Evolutionary conservation across 768 basidiomycete genomes (phyloP).

Genomic region (Rhodotorula diobovata): DNA sequence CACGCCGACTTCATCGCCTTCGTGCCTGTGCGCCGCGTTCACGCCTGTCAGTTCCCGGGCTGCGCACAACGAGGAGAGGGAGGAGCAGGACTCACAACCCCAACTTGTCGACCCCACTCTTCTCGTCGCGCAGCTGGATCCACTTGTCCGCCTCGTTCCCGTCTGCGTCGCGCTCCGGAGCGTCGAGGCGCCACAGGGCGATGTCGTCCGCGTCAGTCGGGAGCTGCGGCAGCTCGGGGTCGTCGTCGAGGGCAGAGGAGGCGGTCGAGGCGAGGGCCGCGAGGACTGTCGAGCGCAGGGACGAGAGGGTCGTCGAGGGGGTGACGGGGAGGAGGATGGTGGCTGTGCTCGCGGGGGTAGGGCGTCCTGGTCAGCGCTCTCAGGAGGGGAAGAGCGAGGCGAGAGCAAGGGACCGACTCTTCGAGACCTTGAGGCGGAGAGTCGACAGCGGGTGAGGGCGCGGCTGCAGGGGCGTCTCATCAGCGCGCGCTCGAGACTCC

Average conservation of each 20-base stretch:
- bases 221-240: conserved; percentile 1
- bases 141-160: conserved; percentile 17
- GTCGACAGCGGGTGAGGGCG: conserved; percentile 16
- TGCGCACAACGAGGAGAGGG: not conserved
- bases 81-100: conserved; percentile 24
- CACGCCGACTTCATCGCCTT: conserved; percentile 32
- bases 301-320: conserved; percentile 15
- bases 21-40: not conserved
- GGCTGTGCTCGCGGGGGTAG: conserved; percentile 10
- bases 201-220: conserved; percentile 11
- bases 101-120: conserved; percentile 31
- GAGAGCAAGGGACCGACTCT: conserved; percentile 6
- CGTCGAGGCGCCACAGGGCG: conserved; percentile 31
- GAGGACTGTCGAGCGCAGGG: conserved; percentile 10
- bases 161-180: not conserved
- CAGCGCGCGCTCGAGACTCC: too few relatives aligned
- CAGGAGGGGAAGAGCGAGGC: not conserved
- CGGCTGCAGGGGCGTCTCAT: too few relatives aligned
- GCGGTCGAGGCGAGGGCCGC: conserved; percentile 14
- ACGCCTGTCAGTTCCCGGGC: not conserved
- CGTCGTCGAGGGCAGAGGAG: not conserved
- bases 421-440: conserved; percentile 28
- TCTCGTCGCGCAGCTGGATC: conserved; percentile 31
- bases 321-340: conserved; percentile 33
- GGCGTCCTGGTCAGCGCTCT: not conserved